Conservation (phyloP, 306 rosid genomes). For the Dryas drummondii region DNA sequence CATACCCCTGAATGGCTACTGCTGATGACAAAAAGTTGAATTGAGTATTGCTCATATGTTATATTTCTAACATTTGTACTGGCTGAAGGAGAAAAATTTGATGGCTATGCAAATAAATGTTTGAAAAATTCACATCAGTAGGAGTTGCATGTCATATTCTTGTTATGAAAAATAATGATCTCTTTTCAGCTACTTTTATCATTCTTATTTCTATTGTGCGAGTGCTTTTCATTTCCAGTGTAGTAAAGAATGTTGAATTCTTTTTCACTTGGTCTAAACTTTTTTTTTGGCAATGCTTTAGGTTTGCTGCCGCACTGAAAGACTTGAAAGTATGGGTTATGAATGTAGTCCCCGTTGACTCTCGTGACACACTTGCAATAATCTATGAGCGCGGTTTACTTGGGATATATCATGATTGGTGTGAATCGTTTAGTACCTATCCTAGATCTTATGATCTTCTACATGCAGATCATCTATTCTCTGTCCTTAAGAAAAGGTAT, state of each 20-base stretch:
- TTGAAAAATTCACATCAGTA: not conserved
- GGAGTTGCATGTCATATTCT: not conserved
- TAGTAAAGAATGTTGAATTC: not conserved
- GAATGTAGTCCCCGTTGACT: constrained; percentile 73
- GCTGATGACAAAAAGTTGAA: not conserved
- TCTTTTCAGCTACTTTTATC: not conserved
- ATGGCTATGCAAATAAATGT: not conserved
- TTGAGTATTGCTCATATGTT: not conserved
- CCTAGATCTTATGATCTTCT: constrained; percentile 83
- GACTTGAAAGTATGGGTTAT: constrained; percentile 67
- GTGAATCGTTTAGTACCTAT: constrained; percentile 78
- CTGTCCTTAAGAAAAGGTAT: constrained; percentile 56
- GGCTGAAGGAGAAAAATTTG: not conserved
- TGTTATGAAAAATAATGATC: not conserved
- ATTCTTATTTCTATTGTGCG: not conserved
- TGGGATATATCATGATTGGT: constrained; percentile 88
- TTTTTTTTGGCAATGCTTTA: constrained; percentile 22
- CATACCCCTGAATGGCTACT: not conserved
- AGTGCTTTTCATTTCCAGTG: constrained; percentile 3
- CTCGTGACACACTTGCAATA: constrained; percentile 69
- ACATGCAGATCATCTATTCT: constrained; percentile 73
- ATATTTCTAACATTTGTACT: not conserved
- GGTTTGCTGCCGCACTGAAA: constrained; percentile 82
- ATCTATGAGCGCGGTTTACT: constrained; percentile 78
- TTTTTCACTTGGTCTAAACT: not conserved